phyloP scores from a whole-genome alignment of 2,329 filamentous ascomycete species.

The Colletotrichum abscissum region DNA sequence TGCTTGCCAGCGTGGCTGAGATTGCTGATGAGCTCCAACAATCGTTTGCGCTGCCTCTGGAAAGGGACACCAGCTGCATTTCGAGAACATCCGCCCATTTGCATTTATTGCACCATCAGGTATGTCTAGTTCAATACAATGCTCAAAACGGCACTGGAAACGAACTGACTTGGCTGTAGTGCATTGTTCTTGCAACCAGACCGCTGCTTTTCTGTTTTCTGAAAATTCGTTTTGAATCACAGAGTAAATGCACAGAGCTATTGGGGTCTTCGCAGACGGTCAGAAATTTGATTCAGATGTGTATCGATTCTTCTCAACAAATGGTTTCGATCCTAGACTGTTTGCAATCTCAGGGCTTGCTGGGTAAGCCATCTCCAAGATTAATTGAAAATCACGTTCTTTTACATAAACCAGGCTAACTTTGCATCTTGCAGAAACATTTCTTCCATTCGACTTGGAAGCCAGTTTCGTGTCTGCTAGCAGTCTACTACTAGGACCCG shows the following conservation, averaged over 20 bases:
- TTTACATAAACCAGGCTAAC: neutral
- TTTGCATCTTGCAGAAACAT: conserved; percentile 50
- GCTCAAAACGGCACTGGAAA: no score
- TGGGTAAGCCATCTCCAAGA: conserved; percentile 48
- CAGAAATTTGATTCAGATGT: conserved; percentile 48
- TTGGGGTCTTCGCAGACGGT: conserved; percentile 52
- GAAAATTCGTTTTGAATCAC: conserved; percentile 45
- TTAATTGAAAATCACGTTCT: no score
- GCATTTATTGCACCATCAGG: conserved; percentile 47
- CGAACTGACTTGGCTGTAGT: conserved; percentile 34
- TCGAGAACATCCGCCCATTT: conserved; percentile 46
- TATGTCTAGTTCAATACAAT: conserved; percentile 22
- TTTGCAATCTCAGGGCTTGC: conserved; percentile 56
- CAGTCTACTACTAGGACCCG: conserved; percentile 51
- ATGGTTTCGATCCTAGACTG: conserved; percentile 53
- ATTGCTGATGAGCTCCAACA: conserved; percentile 45
- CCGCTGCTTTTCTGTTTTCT: conserved; percentile 46
- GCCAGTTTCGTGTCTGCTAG: conserved; percentile 55
- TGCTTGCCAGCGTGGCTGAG: conserved; percentile 42
- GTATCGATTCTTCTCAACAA: conserved; percentile 47
- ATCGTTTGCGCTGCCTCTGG: conserved; percentile 43
- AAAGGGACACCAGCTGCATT: conserved; percentile 46
- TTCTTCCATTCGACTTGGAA: conserved; percentile 60
- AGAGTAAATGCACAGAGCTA: conserved; percentile 37
- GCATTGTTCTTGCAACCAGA: conserved; percentile 47